Conservation (phyloP, 1,284 basidiomycete species). For the Agroathelia rolfsii region DNA sequence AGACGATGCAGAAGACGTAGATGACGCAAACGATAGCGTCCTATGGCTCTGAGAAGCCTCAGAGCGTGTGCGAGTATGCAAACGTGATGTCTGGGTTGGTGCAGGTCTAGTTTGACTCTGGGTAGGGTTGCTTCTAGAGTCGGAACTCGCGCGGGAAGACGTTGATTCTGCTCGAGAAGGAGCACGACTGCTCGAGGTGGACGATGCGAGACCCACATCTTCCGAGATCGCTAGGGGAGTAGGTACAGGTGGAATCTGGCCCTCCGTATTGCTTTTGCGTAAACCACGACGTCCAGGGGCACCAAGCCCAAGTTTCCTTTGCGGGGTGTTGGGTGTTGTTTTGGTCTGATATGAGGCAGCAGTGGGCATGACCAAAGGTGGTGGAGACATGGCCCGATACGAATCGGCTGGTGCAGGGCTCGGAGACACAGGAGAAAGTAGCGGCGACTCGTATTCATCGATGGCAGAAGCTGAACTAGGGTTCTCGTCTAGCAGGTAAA, state of each 20-base stretch:
- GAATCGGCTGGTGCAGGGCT: conserved; percentile 4
- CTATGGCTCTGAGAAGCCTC: no score
- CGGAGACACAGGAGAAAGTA: conserved; percentile 3
- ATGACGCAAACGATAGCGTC: no score
- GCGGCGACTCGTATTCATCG: conserved; percentile 3
- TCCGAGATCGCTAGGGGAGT: no score
- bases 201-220: conserved; percentile 11
- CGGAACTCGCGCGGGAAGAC: conserved; percentile 9
- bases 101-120: no score
- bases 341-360: not conserved
- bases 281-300: conserved; percentile 25
- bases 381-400: conserved; percentile 2
- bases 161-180: conserved; percentile 9
- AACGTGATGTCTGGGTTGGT: no score
- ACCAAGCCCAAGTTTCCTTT: not conserved
- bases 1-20: no score
- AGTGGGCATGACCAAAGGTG: no score
- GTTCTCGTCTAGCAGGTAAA: conserved; percentile 80
- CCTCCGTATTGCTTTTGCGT: no score
- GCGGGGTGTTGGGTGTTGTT: not conserved
- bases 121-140: no score
- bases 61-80: no score
- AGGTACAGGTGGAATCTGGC: no score
- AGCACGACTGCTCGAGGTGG: conserved; percentile 9
- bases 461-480: conserved; percentile 16